These are phyloP conservation scores for Chalaropsis thielavioides DNA, from an alignment of 2,329 filamentous ascomycete species.

Conservation along the genomic window DNA sequence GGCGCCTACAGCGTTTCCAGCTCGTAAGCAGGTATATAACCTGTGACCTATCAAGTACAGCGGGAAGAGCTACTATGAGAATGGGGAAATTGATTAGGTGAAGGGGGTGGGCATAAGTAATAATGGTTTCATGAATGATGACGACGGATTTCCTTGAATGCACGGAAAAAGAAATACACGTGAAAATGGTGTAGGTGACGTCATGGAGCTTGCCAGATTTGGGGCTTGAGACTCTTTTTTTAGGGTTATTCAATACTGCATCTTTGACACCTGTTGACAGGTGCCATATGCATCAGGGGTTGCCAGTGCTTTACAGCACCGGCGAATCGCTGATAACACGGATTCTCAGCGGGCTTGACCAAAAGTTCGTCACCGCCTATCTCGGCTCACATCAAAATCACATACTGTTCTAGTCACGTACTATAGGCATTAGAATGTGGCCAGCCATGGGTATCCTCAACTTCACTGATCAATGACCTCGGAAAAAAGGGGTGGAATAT, in stretches of 20 bases:
- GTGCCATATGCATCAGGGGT: no score
- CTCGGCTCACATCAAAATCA: no score
- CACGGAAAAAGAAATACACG: background rate
- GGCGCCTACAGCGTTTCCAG: conserved; percentile 12
- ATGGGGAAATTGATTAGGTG: no score
- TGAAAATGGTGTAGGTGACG: background rate
- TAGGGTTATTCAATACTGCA: no score
- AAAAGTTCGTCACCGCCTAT: no score
- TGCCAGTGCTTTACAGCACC: no score
- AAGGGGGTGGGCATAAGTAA: no score
- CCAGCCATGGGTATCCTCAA: conserved; percentile 72
- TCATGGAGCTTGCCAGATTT: background rate
- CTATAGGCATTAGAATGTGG: conserved; percentile 10
- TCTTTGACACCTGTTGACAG: no score
- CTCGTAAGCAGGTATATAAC: background rate
- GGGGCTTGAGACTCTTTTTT: background rate
- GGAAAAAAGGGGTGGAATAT: conserved; percentile 86
- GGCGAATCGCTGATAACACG: background rate
- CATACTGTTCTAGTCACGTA: no score
- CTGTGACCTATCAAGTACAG: no score
- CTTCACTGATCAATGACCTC: conserved; percentile 82
- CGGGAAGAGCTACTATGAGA: no score
- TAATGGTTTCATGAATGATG: background rate
- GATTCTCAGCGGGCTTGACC: background rate
- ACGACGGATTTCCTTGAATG: no score